phyloP scores from a whole-genome alignment of 208 protist species.

The Trypanosoma conorhini region DNA sequence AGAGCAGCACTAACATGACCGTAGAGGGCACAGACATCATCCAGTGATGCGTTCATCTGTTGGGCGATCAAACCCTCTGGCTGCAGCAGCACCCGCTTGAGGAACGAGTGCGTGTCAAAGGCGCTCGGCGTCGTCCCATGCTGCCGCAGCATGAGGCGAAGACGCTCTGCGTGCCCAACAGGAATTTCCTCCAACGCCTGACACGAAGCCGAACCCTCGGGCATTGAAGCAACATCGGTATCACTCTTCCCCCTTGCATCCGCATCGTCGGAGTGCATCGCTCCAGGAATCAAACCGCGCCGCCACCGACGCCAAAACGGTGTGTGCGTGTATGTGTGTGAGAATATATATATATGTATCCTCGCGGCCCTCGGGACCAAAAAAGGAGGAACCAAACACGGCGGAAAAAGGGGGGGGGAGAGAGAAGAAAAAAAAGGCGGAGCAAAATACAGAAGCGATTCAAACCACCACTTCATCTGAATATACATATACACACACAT shows the following conservation, averaged over 20 bases:
- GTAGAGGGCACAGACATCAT: conserved; percentile 24
- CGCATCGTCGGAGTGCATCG: neutral
- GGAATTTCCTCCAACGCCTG: neutral
- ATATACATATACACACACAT: too few relatives aligned
- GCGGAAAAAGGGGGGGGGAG: neutral
- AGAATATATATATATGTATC: neutral
- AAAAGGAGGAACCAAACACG: neutral
- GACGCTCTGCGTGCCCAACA: neutral
- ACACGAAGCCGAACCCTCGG: neutral
- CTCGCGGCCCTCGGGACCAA: neutral
- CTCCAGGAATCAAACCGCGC: neutral
- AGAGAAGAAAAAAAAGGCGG: conserved; percentile 1
- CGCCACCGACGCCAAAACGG: neutral
- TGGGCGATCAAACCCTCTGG: conserved; percentile 21
- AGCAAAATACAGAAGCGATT: neutral
- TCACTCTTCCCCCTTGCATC: neutral
- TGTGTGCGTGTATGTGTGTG: too few relatives aligned
- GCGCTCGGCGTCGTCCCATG: neutral
- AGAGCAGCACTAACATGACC: conserved; percentile 10
- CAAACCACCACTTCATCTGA: neutral
- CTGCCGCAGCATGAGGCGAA: conserved; percentile 13
- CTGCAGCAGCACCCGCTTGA: conserved; percentile 17
- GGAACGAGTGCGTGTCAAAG: neutral
- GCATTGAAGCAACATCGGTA: neutral
- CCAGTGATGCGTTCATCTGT: conserved; percentile 17